phyloP scores from a whole-genome alignment of 495 filamentous ascomycete species.

The Cryomyces antarcticus region DNA sequence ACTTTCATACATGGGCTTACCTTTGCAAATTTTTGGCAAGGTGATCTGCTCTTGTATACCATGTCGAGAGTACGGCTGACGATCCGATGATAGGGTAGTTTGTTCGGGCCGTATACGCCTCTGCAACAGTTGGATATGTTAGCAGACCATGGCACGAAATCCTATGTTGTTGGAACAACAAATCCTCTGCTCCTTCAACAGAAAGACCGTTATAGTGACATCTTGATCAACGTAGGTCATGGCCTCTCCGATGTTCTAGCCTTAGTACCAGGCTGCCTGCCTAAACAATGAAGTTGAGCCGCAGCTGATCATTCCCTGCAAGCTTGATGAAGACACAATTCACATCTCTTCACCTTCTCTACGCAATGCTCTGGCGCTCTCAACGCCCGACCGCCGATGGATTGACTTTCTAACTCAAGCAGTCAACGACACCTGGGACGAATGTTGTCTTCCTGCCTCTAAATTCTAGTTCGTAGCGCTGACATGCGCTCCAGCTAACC shows the following conservation, averaged over 20 bases:
- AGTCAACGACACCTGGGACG: slow-evolving; percentile 92
- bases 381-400: slow-evolving; percentile 80
- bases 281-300: too few species aligned
- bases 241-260: background rate
- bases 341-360: slow-evolving; percentile 66
- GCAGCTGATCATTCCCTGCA: background rate
- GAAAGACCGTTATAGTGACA: slow-evolving; percentile 92
- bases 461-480: background rate
- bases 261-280: background rate
- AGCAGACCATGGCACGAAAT: slow-evolving; percentile 86
- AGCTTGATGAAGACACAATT: slow-evolving; percentile 76
- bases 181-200: slow-evolving; percentile 88
- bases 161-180: slow-evolving; percentile 91
- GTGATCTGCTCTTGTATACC: slow-evolving; percentile 19
- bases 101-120: slow-evolving; percentile 94
- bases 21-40: slow-evolving; percentile 89
- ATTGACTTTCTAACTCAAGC: slow-evolving; percentile 88
- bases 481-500: slow-evolving; percentile 33
- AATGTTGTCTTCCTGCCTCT: slow-evolving; percentile 15
- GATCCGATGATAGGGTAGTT: slow-evolving; percentile 39
- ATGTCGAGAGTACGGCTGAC: background rate
- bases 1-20: slow-evolving; percentile 82
- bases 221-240: slow-evolving; percentile 60
- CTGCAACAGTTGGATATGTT: slow-evolving; percentile 88
- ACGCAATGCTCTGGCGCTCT: slow-evolving; percentile 55